Evolutionary conservation across 257 asterid species (phyloP), one percentile per base, ranked within the genome.

Genomic region (Capsicum pubescens): DNA sequence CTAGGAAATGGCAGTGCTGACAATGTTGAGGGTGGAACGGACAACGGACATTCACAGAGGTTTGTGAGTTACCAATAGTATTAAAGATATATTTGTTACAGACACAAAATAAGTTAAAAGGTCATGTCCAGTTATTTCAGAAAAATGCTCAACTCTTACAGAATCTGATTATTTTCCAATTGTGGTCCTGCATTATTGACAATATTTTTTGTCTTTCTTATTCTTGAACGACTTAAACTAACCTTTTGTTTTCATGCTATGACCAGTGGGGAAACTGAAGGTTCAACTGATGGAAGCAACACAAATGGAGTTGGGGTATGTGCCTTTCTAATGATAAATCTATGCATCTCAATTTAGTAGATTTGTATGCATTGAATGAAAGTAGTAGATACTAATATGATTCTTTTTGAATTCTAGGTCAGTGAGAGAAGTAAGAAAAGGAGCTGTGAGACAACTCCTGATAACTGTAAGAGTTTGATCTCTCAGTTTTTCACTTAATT

Each of bases 211-310:
- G 35, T 84, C 17, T 9, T 72, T 83, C 52, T 54, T 77, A 35
- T 77, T 54, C 42, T 14, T 52, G 48, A 68, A 54, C 55, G 4
- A 54, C 32, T 52, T 84, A 12, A 46, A 83, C 79, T 71, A 78
- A 88, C 55, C 54, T 59, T 74, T 71, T 6, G 81, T 13, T 87
- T 72, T 86, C 63, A 50, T 78, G 76, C 79, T 61, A 32, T 81
- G 79, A 83, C 84, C 92, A 97, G 99, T 74, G 94, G 87, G 82
- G 98, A 93, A 81, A 89, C 93, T 74, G 97, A 87, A 36, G 97
- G 91, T 85, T 95, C 98, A 80, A 97, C 97, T 84, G 97, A 92
- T 84, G 99, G 94, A 90, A 97, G 98, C 83, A 89, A 92, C 85
- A 91, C 93, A 86, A 93, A 87, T 79, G 90, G 91, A 69, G 83